Evolutionary conservation across 1,284 basidiomycete genomes (phyloP), one percentile per base, ranked within the genome.

Genomic region (Agroathelia rolfsii): DNA sequence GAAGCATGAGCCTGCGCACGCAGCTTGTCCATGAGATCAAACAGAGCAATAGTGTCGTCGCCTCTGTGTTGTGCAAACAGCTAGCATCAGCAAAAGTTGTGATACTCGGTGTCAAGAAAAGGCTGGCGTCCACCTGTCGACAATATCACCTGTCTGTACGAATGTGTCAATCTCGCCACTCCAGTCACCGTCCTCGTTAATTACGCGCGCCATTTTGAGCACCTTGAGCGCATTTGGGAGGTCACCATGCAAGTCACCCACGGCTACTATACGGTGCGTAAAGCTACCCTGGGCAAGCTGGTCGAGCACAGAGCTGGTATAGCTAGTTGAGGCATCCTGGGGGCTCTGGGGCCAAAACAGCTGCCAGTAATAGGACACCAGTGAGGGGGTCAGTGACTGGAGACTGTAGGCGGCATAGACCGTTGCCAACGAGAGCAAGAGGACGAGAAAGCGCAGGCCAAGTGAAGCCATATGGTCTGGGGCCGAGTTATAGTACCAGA

Each of bases 111-210:
- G 30, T 38, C 21, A 6, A 28, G 32, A 19, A 25, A 25, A 28
- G n/a, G 8, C 21, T 39, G 14, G 6, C 24, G 50, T 62, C 28
- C 40, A 82, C 72, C 84, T 66, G 56, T 93, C 89, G 41, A 94
- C 83, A 28, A 94, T 92, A 54, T 95, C 90, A 3, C 90, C 90
- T 0, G 90, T 94, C 60, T 94, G 89, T 10, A 93, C 88, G 41
- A 92, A 77, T 35, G 79, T 75, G 50, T 89, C 85, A 3, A 75
- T 72, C 14, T 79, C 62, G 1, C 79, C 88, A 6, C 72, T 70
- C 89, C 89, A 94, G 33, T 76, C 59, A 0, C 72, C 76, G 3
- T 67, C 48, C n/a, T 70, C 61, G 42, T 82, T 72, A 3, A 82
- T 72, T 5, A 93, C 71, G 3, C 68, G 65, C 5, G 85, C 74